Evolutionary conservation across 371 early-diverging fungal genomes (phyloP).

Genomic region (Mortierella polycephala): DNA sequence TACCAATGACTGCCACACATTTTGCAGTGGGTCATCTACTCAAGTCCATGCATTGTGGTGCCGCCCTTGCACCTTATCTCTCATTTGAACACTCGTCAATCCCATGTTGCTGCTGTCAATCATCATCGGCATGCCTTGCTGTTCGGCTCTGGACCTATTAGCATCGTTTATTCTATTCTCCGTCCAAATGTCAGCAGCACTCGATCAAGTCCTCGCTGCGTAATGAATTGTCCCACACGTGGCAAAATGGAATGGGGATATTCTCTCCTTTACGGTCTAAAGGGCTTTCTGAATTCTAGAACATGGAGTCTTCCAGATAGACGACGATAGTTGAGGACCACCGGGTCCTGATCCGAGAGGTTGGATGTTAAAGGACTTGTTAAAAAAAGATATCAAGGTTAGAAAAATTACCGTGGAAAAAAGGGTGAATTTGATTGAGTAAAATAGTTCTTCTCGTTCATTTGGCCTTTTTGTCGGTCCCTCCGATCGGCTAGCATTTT

Average conservation of each 20-base stretch:
- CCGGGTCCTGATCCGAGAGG: no score
- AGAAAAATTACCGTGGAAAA: no score
- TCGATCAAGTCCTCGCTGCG: conserved; percentile 1
- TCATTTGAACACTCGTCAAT: background rate
- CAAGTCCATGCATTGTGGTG: background rate
- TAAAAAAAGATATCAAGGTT: no score
- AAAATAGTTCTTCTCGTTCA: no score
- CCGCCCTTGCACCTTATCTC: background rate
- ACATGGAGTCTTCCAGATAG: background rate
- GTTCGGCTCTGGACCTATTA: background rate
- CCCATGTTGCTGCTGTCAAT: background rate
- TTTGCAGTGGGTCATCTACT: no score
- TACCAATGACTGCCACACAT: no score
- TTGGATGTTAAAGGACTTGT: no score
- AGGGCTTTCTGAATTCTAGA: background rate
- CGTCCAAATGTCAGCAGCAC: background rate
- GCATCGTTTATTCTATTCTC: background rate
- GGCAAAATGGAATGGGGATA: background rate
- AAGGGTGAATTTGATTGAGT: no score
- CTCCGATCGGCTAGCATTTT: no score
- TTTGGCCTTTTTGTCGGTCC: no score
- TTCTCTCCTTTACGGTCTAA: background rate
- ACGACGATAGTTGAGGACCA: no score
- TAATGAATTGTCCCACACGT: background rate
- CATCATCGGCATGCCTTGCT: background rate